Conservation (phyloP, 2,329 filamentous ascomycete genomes). For the Scedosporium apiospermum region DNA sequence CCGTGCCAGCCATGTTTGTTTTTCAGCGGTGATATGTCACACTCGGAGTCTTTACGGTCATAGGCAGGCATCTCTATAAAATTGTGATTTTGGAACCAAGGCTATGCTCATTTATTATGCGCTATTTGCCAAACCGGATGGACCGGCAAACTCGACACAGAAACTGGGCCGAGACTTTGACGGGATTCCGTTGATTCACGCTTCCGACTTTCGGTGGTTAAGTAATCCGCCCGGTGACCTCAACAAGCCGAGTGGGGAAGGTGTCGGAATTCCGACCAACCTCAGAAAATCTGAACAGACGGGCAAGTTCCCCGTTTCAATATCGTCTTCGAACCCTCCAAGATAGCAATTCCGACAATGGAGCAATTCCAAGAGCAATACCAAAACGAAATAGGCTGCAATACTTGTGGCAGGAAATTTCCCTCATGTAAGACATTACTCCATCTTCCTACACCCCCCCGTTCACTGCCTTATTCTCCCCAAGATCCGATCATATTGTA, state of each 20-base stretch:
- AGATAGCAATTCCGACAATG: not conserved
- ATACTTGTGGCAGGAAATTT: not conserved
- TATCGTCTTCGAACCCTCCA: not conserved
- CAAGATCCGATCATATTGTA: not conserved
- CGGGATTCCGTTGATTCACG: not conserved
- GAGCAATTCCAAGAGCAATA: not conserved
- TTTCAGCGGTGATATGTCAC: not conserved
- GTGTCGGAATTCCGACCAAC: not conserved
- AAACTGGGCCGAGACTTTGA: not conserved
- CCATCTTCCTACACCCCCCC: not conserved
- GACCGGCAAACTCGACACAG: no score
- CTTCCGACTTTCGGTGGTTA: not conserved
- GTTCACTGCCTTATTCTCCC: not conserved
- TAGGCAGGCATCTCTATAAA: not conserved
- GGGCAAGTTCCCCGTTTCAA: not conserved
- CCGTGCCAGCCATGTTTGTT: conserved; percentile 18
- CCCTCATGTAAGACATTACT: not conserved
- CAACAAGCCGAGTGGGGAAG: not conserved
- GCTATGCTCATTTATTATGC: no score
- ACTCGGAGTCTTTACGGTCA: not conserved
- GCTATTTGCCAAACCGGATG: no score
- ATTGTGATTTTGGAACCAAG: no score
- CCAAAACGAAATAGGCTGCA: not conserved
- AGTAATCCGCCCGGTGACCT: no score
- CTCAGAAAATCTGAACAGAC: not conserved